Base-by-base conservation (phyloP, 805 yeast genomes). In the Priceomyces castillae region DNA sequence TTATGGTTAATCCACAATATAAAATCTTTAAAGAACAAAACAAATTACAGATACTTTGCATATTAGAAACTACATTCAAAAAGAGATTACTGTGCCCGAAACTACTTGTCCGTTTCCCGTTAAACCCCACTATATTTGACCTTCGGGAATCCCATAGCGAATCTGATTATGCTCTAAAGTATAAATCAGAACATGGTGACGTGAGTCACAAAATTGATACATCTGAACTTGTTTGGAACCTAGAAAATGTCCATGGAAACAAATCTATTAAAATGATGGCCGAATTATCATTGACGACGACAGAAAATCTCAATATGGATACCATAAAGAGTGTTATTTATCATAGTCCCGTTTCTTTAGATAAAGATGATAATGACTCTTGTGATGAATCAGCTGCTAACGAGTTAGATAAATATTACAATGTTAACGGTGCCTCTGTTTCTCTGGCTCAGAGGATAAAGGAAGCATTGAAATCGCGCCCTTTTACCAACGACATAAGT, bases 121-220 rank as follows among this genome's bases (percentile, higher is more conserved):
- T 66, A 12, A 56, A 62, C 41, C 72, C 75, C 1, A 46, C 54
- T 16, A 56, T 76, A 1, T 68, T 70, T 43, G 48, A 45, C 7
- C 41, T 63, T 6, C 45, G 43, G 30, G 45, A 50, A 25, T 42
- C 48, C 15, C 34, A 26, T 33, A 42, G 34, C 12, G 41, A 48
- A 15, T 25, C 37, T 4, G 52, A 48, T 11, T 40, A 28, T 36
- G 45, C 40, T 7, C 79, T 90, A 17, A 79, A 81, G 51, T 88
- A 81, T 62, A 86, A 84, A 54, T 73, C 94, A 3, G 82, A 82
- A 50, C 51, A 74, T 26, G 97, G 97, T 0, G 73, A 74, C 30
- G 94, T 87, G 1, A 67, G 77, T 9, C 86, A 82, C 58, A 81
- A 82, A 45, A 74, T 94, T 5, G 92, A 89, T 49, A 73, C 78